A percentile compares a stretch with the other conserved stretches of the same genome.
phyloP scores from a whole-genome alignment of 192 early-diverging fungal genomes.

The Phlyctochytrium planicorne region DNA sequence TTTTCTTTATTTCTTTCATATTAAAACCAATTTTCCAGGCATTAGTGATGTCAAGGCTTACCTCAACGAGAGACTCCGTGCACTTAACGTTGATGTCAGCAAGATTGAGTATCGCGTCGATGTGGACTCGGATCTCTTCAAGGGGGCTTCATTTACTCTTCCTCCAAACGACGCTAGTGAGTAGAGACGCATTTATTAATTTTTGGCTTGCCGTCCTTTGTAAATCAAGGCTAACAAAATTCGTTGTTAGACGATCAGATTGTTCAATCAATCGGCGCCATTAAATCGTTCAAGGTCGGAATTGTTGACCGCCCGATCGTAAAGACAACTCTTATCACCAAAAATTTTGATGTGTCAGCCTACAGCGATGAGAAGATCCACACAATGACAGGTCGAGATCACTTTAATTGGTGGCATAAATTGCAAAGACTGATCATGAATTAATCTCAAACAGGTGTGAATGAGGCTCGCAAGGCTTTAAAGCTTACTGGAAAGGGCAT shows the following conservation, averaged over 20 bases:
- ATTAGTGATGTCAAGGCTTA: background rate
- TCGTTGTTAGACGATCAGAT: background rate
- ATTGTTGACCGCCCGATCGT: background rate
- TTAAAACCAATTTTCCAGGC: background rate
- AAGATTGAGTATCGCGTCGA: background rate
- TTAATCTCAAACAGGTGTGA: constrained; percentile 35
- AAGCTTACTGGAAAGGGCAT: constrained; percentile 39
- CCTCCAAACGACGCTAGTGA: background rate
- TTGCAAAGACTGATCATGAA: background rate
- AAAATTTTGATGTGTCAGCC: background rate
- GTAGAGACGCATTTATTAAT: no score
- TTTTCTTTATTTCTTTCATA: background rate
- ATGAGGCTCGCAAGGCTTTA: constrained; percentile 7
- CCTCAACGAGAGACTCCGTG: background rate
- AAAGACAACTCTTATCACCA: background rate
- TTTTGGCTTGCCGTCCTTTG: background rate
- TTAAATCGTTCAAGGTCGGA: background rate
- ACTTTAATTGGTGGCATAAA: background rate
- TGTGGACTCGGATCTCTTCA: background rate
- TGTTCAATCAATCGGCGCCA: background rate
- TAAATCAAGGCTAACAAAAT: background rate
- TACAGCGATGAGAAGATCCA: constrained; percentile 6
- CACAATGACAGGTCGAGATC: constrained; percentile 15
- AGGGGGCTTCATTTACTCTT: background rate
- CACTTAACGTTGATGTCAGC: background rate